Evolutionary conservation across 352 stramenopile species (phyloP).

Genomic region (Phytophthora cryptogea): DNA sequence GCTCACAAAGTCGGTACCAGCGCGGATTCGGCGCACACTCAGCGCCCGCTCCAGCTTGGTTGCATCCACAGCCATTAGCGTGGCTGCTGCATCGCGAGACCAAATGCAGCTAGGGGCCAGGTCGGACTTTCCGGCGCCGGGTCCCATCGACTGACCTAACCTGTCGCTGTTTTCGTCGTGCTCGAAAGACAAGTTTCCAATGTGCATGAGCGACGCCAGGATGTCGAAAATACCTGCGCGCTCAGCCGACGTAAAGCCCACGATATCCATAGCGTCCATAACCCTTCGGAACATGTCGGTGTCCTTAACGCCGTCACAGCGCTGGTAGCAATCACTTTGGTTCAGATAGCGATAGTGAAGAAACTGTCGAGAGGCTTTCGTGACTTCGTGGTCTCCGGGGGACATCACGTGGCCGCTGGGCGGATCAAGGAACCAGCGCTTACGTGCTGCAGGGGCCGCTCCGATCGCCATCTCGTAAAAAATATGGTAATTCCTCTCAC

Average conservation of each 20-base stretch:
- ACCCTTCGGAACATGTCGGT: conserved; percentile 80
- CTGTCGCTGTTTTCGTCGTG: conserved; percentile 71
- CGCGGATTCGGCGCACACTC: conserved; percentile 80
- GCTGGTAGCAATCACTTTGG: conserved; percentile 86
- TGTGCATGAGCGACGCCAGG: conserved; percentile 85
- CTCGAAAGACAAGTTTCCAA: conserved; percentile 89
- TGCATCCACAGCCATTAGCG: conserved; percentile 72
- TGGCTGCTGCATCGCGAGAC: conserved; percentile 72
- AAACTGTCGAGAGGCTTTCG: conserved; percentile 54
- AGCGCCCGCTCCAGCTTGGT: conserved; percentile 74
- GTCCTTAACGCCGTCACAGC: conserved; percentile 78
- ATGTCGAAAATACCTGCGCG: conserved; percentile 82
- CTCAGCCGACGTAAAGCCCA: conserved; percentile 82
- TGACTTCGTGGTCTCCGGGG: conserved; percentile 50
- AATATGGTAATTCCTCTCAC: conserved; percentile 88
- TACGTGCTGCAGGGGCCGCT: conserved; percentile 52
- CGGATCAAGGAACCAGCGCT: conserved; percentile 71
- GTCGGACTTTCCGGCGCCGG: conserved; percentile 39
- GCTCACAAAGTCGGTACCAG: conserved; percentile 83
- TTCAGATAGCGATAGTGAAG: conserved; percentile 84
- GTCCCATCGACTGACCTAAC: conserved; percentile 40
- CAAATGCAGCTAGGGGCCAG: conserved; percentile 65
- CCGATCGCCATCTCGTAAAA: conserved; percentile 86
- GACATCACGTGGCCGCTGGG: conserved; percentile 40
- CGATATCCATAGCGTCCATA: conserved; percentile 79